Evolutionary conservation across 2,329 filamentous ascomycete genomes (phyloP), one percentile per base, ranked within the genome.

Genomic region (Aspergillus costaricaensis): DNA sequence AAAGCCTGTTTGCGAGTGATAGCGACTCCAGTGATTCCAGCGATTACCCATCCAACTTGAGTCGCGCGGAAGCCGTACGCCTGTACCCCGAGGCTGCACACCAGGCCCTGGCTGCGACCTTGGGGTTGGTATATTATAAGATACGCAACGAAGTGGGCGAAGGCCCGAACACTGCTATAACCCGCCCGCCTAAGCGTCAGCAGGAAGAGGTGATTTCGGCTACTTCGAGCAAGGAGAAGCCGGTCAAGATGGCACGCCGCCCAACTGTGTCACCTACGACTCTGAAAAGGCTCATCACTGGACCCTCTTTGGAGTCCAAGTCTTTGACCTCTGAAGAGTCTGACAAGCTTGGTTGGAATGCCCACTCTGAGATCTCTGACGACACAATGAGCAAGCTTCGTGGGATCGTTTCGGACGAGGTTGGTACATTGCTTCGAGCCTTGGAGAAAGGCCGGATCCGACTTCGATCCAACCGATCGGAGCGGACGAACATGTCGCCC

Each of bases 51-150:
- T 73, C 69, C 27, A 72, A 70, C 39, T 58, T 77, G 38, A 75
- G 72, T 4, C 74, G 70, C 7, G 68, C 73, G 12, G 74, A 77
- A 60, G 76, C 76, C 39, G 70, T 74, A 27, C 67, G 70, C 25
- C 65, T 68, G 30, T 76, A 69, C 61, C 76, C 76, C 1, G 76
- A 78, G 59, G 72, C 75, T 15, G 76, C 74, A 30, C 76, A 77
- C 58, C 76, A 77, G 57, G 75, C 75, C 10, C 66, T 78, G 6
- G 76, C 76, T 21, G 76, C 75, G 10, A 77, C 73, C 1, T 52
- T 77, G 21, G 76, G 76, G 43, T 62, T 78, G n/a, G 72, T 77
- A 1, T 78, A 77, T 57, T 75, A 74, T 63, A 77, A 77, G 63
- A 77, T 78, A 51, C 73, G 73, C 15, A 78, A 78, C 41, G 74